A percentile compares a stretch with the other conserved stretches of the same genome.
phyloP scores from a whole-genome alignment of 2,329 filamentous ascomycete genomes.

The Madurella fahalii region DNA sequence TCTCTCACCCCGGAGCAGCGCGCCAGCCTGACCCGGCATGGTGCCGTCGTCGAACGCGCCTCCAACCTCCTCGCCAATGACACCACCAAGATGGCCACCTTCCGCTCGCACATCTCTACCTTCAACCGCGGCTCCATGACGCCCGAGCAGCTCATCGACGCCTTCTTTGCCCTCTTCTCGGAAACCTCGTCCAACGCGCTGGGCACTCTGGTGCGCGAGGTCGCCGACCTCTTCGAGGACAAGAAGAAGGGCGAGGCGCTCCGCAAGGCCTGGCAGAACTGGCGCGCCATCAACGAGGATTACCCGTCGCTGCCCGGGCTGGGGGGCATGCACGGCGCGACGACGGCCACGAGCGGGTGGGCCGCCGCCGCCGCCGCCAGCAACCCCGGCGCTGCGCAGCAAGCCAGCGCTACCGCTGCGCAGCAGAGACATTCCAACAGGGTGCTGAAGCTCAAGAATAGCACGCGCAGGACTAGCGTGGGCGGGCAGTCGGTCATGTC shows the following conservation, averaged over 20 bases:
- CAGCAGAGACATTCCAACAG: slow-evolving; percentile 48
- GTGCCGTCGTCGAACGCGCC: slow-evolving; percentile 81
- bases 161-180: slow-evolving; percentile 78
- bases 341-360: slow-evolving; percentile 56
- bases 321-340: slow-evolving; percentile 61
- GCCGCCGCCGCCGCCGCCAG: slow-evolving; percentile 51
- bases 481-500: slow-evolving; percentile 17
- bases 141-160: slow-evolving; percentile 75
- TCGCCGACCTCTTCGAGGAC: slow-evolving; percentile 90
- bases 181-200: slow-evolving; percentile 76
- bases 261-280: slow-evolving; percentile 86
- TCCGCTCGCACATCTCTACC: slow-evolving; percentile 73
- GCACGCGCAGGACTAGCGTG: slow-evolving; percentile 43
- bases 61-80: slow-evolving; percentile 77
- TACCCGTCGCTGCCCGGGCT: slow-evolving; percentile 83
- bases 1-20: slow-evolving; percentile 71
- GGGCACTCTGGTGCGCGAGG: slow-evolving; percentile 83
- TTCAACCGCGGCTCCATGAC: slow-evolving; percentile 68
- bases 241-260: slow-evolving; percentile 67
- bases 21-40: slow-evolving; percentile 73
- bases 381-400: slow-evolving; percentile 51
- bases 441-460: slow-evolving; percentile 57
- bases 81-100: slow-evolving; percentile 66
- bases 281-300: slow-evolving; percentile 93
- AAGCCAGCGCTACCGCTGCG: slow-evolving; percentile 34